Percentiles rank a stretch among this genome's conserved stretches.
These are phyloP conservation scores for Phytopythium oedochilum DNA, from an alignment of 352 stramenopile genomes.

Conservation along the genomic window DNA sequence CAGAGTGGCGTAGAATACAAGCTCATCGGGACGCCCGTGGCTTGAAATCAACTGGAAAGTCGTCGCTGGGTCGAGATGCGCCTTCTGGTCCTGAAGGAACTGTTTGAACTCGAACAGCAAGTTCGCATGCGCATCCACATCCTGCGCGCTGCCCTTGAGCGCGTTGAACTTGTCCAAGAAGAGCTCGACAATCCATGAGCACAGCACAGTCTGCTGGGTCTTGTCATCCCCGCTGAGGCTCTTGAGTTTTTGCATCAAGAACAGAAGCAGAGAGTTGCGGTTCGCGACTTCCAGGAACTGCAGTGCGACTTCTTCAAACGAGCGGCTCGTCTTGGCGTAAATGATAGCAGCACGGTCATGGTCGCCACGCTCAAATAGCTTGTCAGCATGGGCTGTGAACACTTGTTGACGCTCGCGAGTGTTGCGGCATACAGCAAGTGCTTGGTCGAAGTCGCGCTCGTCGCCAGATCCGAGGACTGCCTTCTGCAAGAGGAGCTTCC, in stretches of 20 bases:
- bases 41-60: conserved; percentile 91
- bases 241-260: conserved; percentile 88
- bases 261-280: conserved; percentile 79
- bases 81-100: conserved; percentile 89
- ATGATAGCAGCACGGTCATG: conserved; percentile 83
- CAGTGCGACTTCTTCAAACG: conserved; percentile 89
- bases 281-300: conserved; percentile 89
- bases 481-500: conserved; percentile 90
- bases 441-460: conserved; percentile 87
- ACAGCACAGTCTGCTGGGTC: conserved; percentile 90
- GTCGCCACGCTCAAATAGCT: conserved; percentile 83
- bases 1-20: conserved; percentile 90
- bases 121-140: conserved; percentile 83
- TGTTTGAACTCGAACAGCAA: conserved; percentile 90
- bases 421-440: conserved; percentile 81
- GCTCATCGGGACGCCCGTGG: conserved; percentile 89
- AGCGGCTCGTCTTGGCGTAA: conserved; percentile 87
- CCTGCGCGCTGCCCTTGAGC: conserved; percentile 72
- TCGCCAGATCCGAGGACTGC: conserved; percentile 62
- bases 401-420: conserved; percentile 80
- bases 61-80: conserved; percentile 82
- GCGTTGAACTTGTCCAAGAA: conserved; percentile 91
- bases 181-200: conserved; percentile 92
- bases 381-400: conserved; percentile 87
- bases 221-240: conserved; percentile 78